Percentiles rank a stretch among this genome's conserved stretches.
phyloP scores from a whole-genome alignment of 345 rosid species.

The Salix udensis region DNA sequence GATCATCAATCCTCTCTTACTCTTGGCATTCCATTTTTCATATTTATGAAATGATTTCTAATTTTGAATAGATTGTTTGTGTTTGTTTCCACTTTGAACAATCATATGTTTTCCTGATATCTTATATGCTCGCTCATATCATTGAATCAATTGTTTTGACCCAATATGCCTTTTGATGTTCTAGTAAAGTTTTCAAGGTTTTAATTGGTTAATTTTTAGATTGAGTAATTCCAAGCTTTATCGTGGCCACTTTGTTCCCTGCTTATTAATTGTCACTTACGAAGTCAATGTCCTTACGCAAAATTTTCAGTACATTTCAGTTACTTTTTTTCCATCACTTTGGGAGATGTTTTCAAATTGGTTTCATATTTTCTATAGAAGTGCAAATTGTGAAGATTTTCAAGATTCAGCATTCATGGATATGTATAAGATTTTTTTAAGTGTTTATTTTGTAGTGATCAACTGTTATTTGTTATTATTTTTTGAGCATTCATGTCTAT shows the following conservation, averaged over 20 bases:
- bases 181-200: background rate
- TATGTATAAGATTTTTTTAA: background rate
- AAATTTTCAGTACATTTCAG: background rate
- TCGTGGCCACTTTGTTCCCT: background rate
- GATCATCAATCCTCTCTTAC: background rate
- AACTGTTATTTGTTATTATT: constrained; percentile 6
- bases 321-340: background rate
- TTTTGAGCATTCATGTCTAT: constrained; percentile 1
- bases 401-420: background rate
- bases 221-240: background rate
- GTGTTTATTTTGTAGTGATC: background rate
- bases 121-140: background rate
- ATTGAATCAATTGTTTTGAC: background rate
- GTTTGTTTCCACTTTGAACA: background rate
- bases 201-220: background rate
- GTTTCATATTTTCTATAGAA: background rate
- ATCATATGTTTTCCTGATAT: background rate
- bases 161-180: background rate
- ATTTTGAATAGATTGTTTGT: background rate
- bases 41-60: background rate
- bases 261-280: background rate
- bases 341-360: background rate
- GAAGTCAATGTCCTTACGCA: too few species aligned
- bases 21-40: background rate
- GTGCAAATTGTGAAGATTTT: background rate